Base-by-base conservation (phyloP, 495 filamentous ascomycete species). In the Aspergillus homomorphus region DNA sequence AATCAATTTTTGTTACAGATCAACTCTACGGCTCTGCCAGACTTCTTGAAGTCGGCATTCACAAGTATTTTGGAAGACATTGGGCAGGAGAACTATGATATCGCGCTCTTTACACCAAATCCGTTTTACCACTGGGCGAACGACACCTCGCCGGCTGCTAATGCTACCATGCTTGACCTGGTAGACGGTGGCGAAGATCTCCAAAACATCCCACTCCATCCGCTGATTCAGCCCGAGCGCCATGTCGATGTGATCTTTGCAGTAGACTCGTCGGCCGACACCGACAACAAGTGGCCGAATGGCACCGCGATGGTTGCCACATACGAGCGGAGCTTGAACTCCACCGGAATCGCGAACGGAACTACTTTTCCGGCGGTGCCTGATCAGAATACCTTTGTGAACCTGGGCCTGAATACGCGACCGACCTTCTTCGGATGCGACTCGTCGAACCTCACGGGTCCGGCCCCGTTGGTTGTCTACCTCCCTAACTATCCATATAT, bases 391-490 rank as follows among this genome's bases (percentile, higher is more conserved):
- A 96, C 91, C 12, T 96, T 98, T 70, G 74, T 97, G 62, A 91
- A 94, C 73, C 82, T 89, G 0, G 89, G 89, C 22, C 78, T 97
- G 12, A 98, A 96, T 82, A 84, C 75, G 54, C 84, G 82, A 4
- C 94, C 93, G 0, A 90, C 91, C 8, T 96, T 98, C 79, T 98
- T 98, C 73, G 93, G 93, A 58, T 98, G 93, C 77, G 75, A 92
- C 73, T 78, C 76, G 44, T 71, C 75, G 56, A 95, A 96, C 72
- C 61, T 62, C 4, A 70, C 70, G 33, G 69, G 68, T 4, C 60
- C 67, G 7, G 74, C 87, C 0, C 93, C 93, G 0, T 64, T 97
- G 30, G 71, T 98, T 59, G 89, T 98, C 58, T 98, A 97, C 72
- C 63, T 98, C n/a, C 89, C 93, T 52, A 96, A 96, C 70, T 73